Conservation (phyloP, 441 rosid genomes). For the Euphorbia schlechtendalii region DNA sequence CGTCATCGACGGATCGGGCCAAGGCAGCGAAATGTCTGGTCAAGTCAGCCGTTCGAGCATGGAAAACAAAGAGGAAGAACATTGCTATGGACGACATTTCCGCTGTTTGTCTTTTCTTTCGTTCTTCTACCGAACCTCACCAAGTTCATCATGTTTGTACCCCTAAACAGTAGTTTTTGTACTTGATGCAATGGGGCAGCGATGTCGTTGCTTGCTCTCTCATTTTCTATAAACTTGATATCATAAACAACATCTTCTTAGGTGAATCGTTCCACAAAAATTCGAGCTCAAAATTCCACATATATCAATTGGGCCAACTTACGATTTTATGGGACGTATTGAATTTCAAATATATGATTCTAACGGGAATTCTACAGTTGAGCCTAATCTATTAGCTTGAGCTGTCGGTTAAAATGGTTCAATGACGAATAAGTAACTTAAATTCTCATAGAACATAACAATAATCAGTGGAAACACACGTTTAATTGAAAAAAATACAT, state of each 20-base stretch:
- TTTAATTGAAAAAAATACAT: not conserved
- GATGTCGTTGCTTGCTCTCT: no score
- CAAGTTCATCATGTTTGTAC: slow-evolving; percentile 19
- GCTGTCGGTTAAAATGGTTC: no score
- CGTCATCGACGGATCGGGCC: slow-evolving; percentile 38
- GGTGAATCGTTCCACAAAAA: no score
- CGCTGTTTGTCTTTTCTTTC: slow-evolving; percentile 84
- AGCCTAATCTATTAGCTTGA: no score
- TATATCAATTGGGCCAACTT: no score
- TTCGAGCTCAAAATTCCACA: no score
- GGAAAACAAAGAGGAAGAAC: slow-evolving; percentile 71
- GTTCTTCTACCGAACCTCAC: slow-evolving; percentile 34
- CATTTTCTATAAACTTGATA: no score
- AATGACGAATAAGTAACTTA: no score
- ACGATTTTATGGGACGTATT: no score
- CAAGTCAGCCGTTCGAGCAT: slow-evolving; percentile 47
- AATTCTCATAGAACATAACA: not conserved
- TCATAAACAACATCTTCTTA: no score
- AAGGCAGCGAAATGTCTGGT: slow-evolving; percentile 75
- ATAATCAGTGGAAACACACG: not conserved
- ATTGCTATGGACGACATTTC: slow-evolving; percentile 91
- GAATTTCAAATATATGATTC: no score
- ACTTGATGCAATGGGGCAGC: not conserved
- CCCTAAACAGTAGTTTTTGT: slow-evolving; percentile 21
- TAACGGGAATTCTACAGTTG: no score